Conservation (phyloP, 176 grass and related monocot genomes). For the Raddia guianensis region DNA sequence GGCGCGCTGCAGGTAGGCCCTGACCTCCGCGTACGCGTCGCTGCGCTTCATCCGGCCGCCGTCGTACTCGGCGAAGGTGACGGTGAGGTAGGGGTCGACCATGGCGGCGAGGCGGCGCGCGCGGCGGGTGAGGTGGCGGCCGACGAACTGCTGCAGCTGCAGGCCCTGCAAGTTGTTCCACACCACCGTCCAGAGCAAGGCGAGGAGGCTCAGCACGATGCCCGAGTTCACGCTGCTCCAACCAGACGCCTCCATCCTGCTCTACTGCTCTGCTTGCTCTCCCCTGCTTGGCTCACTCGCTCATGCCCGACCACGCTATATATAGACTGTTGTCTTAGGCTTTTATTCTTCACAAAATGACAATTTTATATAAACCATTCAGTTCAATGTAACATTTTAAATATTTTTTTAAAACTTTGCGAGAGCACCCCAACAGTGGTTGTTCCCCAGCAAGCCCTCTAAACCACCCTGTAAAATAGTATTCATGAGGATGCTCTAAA, state of each 20-base stretch:
- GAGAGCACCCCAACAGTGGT: too few species aligned
- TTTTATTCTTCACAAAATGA: too few species aligned
- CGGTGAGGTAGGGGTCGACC: slow-evolving; percentile 38
- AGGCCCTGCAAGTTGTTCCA: slow-evolving; percentile 32
- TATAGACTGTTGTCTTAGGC: not conserved
- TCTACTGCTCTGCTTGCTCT: too few species aligned
- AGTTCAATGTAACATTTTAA: too few species aligned
- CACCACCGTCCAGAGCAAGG: not conserved
- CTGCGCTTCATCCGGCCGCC: slow-evolving; percentile 33
- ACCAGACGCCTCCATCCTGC: not conserved
- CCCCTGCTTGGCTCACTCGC: not conserved
- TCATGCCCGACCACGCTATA: not conserved
- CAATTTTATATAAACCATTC: too few species aligned
- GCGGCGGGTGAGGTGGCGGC: not conserved
- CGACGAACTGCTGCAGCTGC: slow-evolving; percentile 7
- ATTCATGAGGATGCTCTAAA: too few species aligned
- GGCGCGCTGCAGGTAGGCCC: slow-evolving; percentile 43
- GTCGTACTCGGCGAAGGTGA: slow-evolving; percentile 33
- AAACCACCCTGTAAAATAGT: too few species aligned
- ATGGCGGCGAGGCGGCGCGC: not conserved
- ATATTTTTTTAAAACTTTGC: too few species aligned
- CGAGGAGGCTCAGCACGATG: not conserved
- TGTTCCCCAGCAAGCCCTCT: too few species aligned
- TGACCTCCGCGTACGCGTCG: slow-evolving; percentile 35
- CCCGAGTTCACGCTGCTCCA: not conserved